Percentiles rank a stretch among this genome's conserved stretches.
Evolutionary conservation across 2,329 filamentous ascomycete genomes (phyloP).

Genomic region (Phaeophleospora eucalypticola): DNA sequence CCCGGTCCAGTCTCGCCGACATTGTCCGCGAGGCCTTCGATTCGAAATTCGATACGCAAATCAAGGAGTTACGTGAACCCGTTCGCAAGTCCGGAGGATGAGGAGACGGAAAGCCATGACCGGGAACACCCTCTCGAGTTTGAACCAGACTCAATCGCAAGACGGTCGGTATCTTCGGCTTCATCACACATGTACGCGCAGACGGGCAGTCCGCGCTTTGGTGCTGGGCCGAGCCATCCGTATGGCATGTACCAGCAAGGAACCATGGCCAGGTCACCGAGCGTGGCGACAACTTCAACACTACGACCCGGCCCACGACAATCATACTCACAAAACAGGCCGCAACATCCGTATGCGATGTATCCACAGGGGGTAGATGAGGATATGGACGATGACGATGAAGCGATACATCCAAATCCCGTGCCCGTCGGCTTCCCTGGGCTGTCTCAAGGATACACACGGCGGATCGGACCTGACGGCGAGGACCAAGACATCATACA

Average conservation of each 20-base stretch:
- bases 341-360: conserved; percentile 80
- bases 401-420: conserved; percentile 36
- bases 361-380: conserved; percentile 74
- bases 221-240: conserved; percentile 72
- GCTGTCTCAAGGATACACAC: conserved; percentile 60
- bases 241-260: conserved; percentile 81
- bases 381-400: conserved; percentile 47
- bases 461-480: conserved; percentile 71
- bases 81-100: conserved; percentile 35
- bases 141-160: conserved; percentile 27
- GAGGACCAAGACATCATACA: conserved; percentile 88
- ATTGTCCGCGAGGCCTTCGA: conserved; percentile 11
- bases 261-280: conserved; percentile 56
- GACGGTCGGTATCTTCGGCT: conserved; percentile 33
- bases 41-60: conserved; percentile 33
- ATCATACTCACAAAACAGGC: conserved; percentile 40
- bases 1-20: conserved; percentile 15
- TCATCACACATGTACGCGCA: conserved; percentile 37
- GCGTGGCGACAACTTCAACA: conserved; percentile 69
- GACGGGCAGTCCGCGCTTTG: conserved; percentile 63
- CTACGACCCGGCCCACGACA: conserved; percentile 56
- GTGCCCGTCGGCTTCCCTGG: conserved; percentile 72
- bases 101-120: conserved; percentile 13
- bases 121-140: conserved; percentile 24
- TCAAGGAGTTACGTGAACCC: conserved; percentile 29